Base-by-base conservation (phyloP, 2,329 filamentous ascomycete genomes). In the Cercospora nicotianae region DNA sequence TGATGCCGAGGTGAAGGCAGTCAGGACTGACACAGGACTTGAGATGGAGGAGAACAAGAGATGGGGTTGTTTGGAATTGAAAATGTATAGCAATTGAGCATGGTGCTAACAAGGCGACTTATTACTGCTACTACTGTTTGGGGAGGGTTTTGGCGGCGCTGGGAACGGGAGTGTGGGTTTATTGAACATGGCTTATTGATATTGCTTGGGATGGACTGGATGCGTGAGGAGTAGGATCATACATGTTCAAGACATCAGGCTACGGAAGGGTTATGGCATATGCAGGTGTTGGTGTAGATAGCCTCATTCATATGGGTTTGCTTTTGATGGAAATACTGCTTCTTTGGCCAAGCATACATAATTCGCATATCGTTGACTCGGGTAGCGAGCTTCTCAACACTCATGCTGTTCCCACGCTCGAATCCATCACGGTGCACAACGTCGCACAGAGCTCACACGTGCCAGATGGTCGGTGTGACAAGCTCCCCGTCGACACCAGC, bases 1-100 rank as follows among this genome's bases (percentile, higher is more conserved):
- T 92, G 82, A 83, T 91, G 59, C 90, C 90, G 5, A 13, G 39
- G 23, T 65, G 63, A 65, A 31, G 36, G 36, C 36, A 16, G 36
- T 39, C 10, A 23, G 7, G 26, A 28, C 26, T 28, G 26, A 8
- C 8, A 65, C 16, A 28, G 36, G 8, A 18, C 13, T 13, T 53
- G 23, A 6, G 48, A 53, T 28, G 48, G 23, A 53, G 3, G 16
- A 39, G 36, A 16, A 39, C 3, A 26, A 28, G 23, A 53, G 48
- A 16, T 30, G 55, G 36, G 1, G 9, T n/a, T 36, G 5, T 33
- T 63, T 39, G 12, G 5, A 36, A 36, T 63, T 39, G 18, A 9
- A 28, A 6, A 51, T 64, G 61, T 55, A 26, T 30, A 26, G 62
- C 62, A 42, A 64, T 67, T 64, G 61, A 67, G 65, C 61, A 55